Evolutionary conservation across 2,329 filamentous ascomycete genomes (phyloP), one percentile per base, ranked within the genome.

Genomic region (Iodosphaeria phyllophila): DNA sequence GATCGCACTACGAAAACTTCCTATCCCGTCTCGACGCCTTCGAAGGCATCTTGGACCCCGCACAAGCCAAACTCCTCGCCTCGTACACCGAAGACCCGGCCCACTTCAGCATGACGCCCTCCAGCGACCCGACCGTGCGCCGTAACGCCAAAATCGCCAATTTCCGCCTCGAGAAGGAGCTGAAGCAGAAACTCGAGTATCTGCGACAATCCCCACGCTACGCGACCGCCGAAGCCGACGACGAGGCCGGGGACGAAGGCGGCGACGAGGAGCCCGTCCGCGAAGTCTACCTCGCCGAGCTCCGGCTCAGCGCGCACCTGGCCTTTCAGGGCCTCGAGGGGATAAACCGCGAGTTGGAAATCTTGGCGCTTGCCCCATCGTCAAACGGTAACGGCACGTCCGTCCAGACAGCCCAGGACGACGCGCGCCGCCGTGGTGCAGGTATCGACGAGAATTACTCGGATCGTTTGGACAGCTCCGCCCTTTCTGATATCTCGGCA

Each of bases 321-420:
- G 62, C 83, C 5, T 91, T 95, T 40, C 77, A 89, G 43, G 65
- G 73, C 1, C 64, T 98, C n/a, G 89, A 95, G 47, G 69, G 78
- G 11, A 61, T 93, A 29, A 78, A 76, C 20, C 75, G 80, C 37
- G 89, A 98, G 51, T 48, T 82, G 28, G 71, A 84, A 30, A 76
- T 98, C 35, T 59, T 98, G 10, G 71, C 75, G 2, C 63, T 74
- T 37, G 79, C 79, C 18, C 79, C 77, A 26, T n/a, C n/a, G n/a
- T n/a, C n/a, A n/a, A n/a, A n/a, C n/a, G n/a, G n/a, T n/a, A n/a
- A n/a, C n/a, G n/a, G n/a, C n/a, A n/a, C n/a, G n/a, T n/a, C n/a
- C n/a, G 60, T 45, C 39, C 65, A 35, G 33, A 54, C 34, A 38
- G 59, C 40, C 44, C 56, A 52, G 35, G 63, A 49, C 38, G 52